Evolutionary conservation across 768 basidiomycete species (phyloP), one percentile per base, ranked within the genome.

Genomic region (Austroboletus eburneus): DNA sequence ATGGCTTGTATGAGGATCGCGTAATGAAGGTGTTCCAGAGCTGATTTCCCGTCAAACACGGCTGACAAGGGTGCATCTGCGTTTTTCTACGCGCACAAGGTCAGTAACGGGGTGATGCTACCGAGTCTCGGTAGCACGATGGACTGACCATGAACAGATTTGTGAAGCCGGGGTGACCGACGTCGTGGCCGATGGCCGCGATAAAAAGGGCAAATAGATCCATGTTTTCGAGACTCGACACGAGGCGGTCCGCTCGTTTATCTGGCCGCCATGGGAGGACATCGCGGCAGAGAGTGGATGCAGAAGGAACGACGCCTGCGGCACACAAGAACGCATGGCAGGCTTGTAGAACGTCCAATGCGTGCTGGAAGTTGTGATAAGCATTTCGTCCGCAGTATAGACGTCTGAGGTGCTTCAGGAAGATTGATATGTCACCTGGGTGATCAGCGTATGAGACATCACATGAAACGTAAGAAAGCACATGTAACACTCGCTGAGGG

Each of bases 351-450:
- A 98, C 96, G 65, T 99, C 96, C 35, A 96, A 73, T 1, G 94
- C 96, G 68, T 99, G 96, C 51, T 91, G 83, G 63, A 95, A 98
- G 62, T 98, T 99, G 74, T 99, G 96, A 66, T 99, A 99, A 22
- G 87, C 85, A 69, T 97, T 97, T 48, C 85, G 82, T 42, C 79
- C 76, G 50, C 93, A 87, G 65, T 99, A 99, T 42, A 95, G 84
- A 23, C 81, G 80, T n/a, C 86, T 81, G n/a, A 98, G 78, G 54
- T 95, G 90, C 55, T 81, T 80, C 33, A 99, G 75, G 57, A 98
- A 86, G 9, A 79, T 68, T 17, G 80, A 77, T 53, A 97, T 76
- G 68, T 85, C 81, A 54, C 75, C 92, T 91, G 65, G 42, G 39
- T 53, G 45, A 54, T 42, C 36, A 33, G 42, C 33, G 27, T 55